These are phyloP conservation scores for Pythium insidiosum DNA, from an alignment of 352 stramenopile species.

Conservation along the genomic window DNA sequence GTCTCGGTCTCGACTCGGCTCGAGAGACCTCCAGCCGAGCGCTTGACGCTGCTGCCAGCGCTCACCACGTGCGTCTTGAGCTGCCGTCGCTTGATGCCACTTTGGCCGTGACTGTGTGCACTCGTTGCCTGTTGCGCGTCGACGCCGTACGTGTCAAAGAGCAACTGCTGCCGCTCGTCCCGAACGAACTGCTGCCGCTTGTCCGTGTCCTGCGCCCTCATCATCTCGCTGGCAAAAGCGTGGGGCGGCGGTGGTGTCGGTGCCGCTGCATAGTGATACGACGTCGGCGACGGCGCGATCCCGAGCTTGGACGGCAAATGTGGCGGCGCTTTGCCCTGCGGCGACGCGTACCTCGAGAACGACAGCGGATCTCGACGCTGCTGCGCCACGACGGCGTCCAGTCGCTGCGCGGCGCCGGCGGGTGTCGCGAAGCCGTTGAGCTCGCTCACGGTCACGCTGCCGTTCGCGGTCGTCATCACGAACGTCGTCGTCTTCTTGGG, in stretches of 20 bases:
- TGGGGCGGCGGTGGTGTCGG: constrained; percentile 2
- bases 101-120: not conserved
- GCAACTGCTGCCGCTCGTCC: constrained; percentile 38
- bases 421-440: constrained; percentile 10
- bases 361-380: constrained; percentile 15
- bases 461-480: not conserved
- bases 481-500: constrained; percentile 21
- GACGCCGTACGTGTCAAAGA: constrained; percentile 67
- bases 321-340: constrained; percentile 31
- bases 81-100: constrained; percentile 52
- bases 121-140: constrained; percentile 8
- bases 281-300: constrained; percentile 1
- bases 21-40: not conserved
- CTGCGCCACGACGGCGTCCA: not conserved
- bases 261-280: constrained; percentile 8
- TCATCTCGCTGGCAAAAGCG: not conserved
- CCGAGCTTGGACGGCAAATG: constrained; percentile 25
- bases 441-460: not conserved
- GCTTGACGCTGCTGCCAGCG: not conserved
- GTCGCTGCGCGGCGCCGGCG: constrained; percentile 1
- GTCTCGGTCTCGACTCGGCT: not conserved
- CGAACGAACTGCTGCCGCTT: constrained; percentile 30
- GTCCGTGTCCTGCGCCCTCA: not conserved
- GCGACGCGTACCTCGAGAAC: constrained; percentile 39
- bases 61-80: constrained; percentile 42